Conservation (phyloP, 768 basidiomycete species). For the Boletus coccyginus region DNA sequence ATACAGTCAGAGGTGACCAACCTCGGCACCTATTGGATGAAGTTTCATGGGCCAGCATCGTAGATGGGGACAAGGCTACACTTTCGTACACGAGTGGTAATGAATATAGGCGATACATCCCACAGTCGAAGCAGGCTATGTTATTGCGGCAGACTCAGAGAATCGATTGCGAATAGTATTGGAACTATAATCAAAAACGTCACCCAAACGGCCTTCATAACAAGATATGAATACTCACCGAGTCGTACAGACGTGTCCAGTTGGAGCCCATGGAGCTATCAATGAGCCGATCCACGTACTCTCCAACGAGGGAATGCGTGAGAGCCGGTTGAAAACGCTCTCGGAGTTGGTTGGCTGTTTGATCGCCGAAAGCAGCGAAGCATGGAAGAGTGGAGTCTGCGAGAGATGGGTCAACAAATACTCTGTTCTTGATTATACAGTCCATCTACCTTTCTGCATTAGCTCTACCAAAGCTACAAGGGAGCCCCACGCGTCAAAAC, state of each 20-base stretch:
- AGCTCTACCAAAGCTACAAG: slow-evolving; percentile 82
- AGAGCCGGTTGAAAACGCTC: slow-evolving; percentile 93
- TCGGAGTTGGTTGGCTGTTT: slow-evolving; percentile 82
- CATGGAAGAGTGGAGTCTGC: slow-evolving; percentile 88
- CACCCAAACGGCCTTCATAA: background rate
- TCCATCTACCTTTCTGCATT: slow-evolving; percentile 85
- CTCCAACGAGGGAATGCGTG: slow-evolving; percentile 79
- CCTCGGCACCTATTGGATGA: background rate
- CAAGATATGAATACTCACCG: slow-evolving; percentile 46
- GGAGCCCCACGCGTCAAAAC: slow-evolving; percentile 1
- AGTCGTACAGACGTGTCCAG: slow-evolving; percentile 96
- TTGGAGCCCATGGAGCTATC: slow-evolving; percentile 88
- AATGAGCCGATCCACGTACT: slow-evolving; percentile 87
- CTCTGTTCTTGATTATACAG: background rate
- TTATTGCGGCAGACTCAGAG: slow-evolving; percentile 38
- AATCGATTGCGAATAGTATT: slow-evolving; percentile 93
- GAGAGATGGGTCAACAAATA: background rate
- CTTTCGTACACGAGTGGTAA: background rate
- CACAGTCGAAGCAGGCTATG: background rate
- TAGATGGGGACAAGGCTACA: slow-evolving; percentile 1
- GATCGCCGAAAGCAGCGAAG: slow-evolving; percentile 86
- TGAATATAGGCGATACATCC: background rate
- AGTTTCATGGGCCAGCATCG: background rate
- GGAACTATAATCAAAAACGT: slow-evolving; percentile 53
- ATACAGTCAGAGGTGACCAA: background rate